These are phyloP conservation scores for Acanthamoeba sp. DNA, from an alignment of 208 protist genomes.

Conservation along the genomic window DNA sequence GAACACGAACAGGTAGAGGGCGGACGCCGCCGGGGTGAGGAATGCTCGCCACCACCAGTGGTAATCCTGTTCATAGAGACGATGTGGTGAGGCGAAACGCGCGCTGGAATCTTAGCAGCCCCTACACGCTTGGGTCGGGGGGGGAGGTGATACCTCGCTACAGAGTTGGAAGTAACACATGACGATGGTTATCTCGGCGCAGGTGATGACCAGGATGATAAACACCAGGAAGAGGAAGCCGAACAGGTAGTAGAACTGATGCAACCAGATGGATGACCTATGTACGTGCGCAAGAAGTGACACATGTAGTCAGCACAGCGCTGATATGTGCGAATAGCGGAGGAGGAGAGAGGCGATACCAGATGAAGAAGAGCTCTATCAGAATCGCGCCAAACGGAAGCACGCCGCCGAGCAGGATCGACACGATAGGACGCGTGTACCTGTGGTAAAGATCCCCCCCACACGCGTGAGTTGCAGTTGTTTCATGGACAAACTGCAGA, in stretches of 20 bases:
- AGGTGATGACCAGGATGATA: slow-evolving; percentile 96
- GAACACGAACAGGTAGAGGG: slow-evolving; percentile 96
- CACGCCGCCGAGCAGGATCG: slow-evolving; percentile 93
- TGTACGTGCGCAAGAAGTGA: not conserved
- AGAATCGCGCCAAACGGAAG: slow-evolving; percentile 98
- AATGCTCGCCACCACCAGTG: slow-evolving; percentile 99
- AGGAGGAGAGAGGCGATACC: slow-evolving; percentile 84
- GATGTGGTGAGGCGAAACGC: too few relatives aligned
- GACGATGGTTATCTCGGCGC: slow-evolving; percentile 97
- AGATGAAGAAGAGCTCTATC: slow-evolving; percentile 99
- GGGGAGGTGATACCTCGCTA: slow-evolving; percentile 80
- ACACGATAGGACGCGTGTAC: slow-evolving; percentile 91
- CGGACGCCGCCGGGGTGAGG: slow-evolving; percentile 92
- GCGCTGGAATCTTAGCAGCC: too few relatives aligned
- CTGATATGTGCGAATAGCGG: not conserved
- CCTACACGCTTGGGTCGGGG: not conserved
- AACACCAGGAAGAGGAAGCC: slow-evolving; percentile 97
- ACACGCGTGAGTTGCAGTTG: too few relatives aligned
- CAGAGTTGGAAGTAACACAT: slow-evolving; percentile 98
- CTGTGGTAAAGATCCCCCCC: too few relatives aligned
- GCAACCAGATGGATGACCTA: slow-evolving; percentile 92
- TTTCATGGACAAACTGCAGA: not conserved
- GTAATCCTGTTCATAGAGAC: slow-evolving; percentile 94
- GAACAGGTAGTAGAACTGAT: slow-evolving; percentile 99
- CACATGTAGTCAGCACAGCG: slow-evolving; percentile 61